phyloP scores from a whole-genome alignment of 164 flowering plant species.

The Hamamelis virginiana region DNA sequence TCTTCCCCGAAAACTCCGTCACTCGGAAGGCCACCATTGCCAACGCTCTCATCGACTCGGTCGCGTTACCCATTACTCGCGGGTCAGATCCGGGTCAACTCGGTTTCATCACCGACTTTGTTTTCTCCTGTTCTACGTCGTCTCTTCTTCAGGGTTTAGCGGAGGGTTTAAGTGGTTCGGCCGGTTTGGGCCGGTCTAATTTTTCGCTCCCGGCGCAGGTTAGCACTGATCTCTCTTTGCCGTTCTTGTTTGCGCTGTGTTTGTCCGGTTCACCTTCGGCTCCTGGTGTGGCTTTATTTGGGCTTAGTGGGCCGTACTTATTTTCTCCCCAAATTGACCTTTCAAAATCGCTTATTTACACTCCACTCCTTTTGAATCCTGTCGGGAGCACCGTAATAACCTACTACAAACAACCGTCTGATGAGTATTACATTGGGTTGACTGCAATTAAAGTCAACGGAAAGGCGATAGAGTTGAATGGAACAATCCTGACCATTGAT shows the following conservation, averaged over 20 bases:
- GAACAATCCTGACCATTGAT: conserved; percentile 18
- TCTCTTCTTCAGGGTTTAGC: conserved; percentile 13
- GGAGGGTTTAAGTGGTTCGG: conserved; percentile 19
- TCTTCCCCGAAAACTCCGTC: conserved; percentile 16
- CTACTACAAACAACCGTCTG: conserved; percentile 15
- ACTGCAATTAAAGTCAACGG: conserved; percentile 25
- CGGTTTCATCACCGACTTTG: conserved; percentile 14
- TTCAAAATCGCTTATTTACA: conserved; percentile 31
- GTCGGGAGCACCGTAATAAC: conserved; percentile 10
- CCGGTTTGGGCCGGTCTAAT: conserved; percentile 31
- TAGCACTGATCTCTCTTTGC: conserved; percentile 10
- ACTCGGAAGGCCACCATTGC: conserved; percentile 8
- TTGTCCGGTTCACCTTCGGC: conserved; percentile 31
- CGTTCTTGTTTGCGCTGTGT: conserved; percentile 33
- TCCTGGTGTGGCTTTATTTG: conserved; percentile 38
- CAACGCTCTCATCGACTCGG: conserved; percentile 9
- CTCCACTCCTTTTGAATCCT: conserved; percentile 31
- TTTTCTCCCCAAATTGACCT: conserved; percentile 27
- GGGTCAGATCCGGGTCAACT: conserved; percentile 28
- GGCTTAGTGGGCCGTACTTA: conserved; percentile 34
- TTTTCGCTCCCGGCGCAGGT: conserved; percentile 35
- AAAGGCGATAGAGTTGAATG: conserved; percentile 9
- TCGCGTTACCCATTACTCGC: conserved; percentile 19
- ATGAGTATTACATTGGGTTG: conserved; percentile 31
- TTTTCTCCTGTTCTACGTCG: conserved; percentile 21